phyloP scores from a whole-genome alignment of 345 rosid genomes.

The Nephelium lappaceum region DNA sequence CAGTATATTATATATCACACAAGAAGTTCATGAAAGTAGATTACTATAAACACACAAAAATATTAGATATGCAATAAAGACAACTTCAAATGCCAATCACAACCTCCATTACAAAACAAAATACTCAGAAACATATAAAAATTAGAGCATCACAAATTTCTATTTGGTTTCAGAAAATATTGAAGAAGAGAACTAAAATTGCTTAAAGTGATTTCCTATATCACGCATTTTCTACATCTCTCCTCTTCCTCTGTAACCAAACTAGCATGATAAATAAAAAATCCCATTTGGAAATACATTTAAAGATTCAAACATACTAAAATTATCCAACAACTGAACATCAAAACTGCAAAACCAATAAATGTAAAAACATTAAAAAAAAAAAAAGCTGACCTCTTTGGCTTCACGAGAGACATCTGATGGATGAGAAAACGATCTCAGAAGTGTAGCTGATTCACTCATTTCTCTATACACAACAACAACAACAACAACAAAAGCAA shows the following conservation, averaged over 20 bases:
- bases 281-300: neutral
- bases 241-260: neutral
- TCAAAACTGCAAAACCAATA: neutral
- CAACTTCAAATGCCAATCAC: neutral
- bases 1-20: neutral
- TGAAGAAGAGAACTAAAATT: neutral
- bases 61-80: neutral
- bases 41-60: neutral
- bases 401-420: slow-evolving; percentile 52
- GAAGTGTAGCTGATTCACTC: slow-evolving; percentile 65
- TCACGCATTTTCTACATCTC: neutral
- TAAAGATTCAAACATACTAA: slow-evolving; percentile 5
- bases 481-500: neutral
- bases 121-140: neutral
- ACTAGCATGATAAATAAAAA: neutral
- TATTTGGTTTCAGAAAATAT: neutral
- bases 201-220: neutral
- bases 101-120: neutral
- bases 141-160: neutral
- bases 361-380: neutral
- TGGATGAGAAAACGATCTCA: slow-evolving; percentile 89
- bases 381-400: slow-evolving; percentile 49
- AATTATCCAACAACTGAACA: slow-evolving; percentile 3
- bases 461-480: slow-evolving; percentile 29
- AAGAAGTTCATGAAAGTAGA: neutral